Evolutionary conservation across 2,329 filamentous ascomycete species (phyloP).

Genomic region (Trichoderma sp.): DNA sequence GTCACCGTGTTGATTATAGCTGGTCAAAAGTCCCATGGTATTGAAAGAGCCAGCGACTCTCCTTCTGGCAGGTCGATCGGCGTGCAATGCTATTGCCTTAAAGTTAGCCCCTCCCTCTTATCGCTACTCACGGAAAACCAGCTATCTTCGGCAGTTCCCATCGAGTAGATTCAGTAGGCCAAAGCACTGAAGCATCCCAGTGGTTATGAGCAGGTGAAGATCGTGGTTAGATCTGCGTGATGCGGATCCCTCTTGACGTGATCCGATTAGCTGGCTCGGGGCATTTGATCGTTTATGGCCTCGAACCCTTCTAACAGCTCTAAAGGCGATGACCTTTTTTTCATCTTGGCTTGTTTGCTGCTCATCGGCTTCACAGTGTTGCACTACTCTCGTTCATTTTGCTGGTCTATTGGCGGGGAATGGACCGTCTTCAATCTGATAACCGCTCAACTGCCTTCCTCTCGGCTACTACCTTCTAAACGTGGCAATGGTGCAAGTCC

Average conservation of each 20-base stretch:
- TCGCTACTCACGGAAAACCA: neutral
- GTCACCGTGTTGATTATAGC: neutral
- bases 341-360: conserved; percentile 1
- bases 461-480: conserved; percentile 14
- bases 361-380: neutral
- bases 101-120: neutral
- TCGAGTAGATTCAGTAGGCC: neutral
- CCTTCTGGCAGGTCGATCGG: conserved; percentile 13
- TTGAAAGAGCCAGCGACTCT: neutral
- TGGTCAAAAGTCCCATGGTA: conserved; percentile 8
- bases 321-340: neutral
- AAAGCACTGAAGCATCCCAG: neutral
- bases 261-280: neutral
- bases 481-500: neutral
- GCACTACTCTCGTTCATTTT: conserved; percentile 1
- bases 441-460: neutral
- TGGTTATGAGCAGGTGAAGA: neutral
- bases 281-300: neutral
- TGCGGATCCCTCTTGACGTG: neutral
- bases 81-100: neutral
- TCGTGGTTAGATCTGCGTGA: neutral
- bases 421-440: neutral
- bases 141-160: conserved; percentile 5
- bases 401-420: neutral
- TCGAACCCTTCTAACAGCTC: neutral